Percentiles rank a stretch among this genome's conserved stretches.
These are phyloP conservation scores for Casaregolazyma suthepensis DNA, from an alignment of 1,139 yeast species.

Conservation along the genomic window DNA sequence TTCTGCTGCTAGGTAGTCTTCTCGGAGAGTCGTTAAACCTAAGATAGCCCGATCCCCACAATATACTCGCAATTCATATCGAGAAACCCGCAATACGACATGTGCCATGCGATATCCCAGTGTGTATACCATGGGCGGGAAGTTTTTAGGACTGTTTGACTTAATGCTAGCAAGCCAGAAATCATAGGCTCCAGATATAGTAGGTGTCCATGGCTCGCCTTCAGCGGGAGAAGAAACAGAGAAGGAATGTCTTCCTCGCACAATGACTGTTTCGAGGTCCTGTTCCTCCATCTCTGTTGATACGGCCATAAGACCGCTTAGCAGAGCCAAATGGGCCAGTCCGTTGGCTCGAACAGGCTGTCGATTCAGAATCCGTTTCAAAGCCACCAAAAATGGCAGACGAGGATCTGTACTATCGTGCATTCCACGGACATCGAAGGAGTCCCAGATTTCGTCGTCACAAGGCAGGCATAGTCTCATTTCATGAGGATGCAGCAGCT, in stretches of 20 bases:
- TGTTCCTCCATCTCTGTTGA: slow-evolving; percentile 15
- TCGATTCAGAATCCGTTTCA: slow-evolving; percentile 33
- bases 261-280: slow-evolving; percentile 13
- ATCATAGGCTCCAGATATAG: slow-evolving; percentile 2
- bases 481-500: slow-evolving; percentile 57
- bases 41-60: slow-evolving; percentile 78
- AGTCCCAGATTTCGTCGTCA: slow-evolving; percentile 68
- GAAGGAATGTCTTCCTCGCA: background rate
- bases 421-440: slow-evolving; percentile 13
- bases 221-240: background rate
- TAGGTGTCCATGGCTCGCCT: slow-evolving; percentile 6
- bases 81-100: slow-evolving; percentile 60
- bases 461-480: slow-evolving; percentile 69
- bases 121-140: slow-evolving; percentile 15
- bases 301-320: slow-evolving; percentile 15
- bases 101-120: slow-evolving; percentile 55
- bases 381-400: slow-evolving; percentile 44
- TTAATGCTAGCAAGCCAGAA: slow-evolving; percentile 5
- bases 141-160: background rate
- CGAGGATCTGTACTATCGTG: slow-evolving; percentile 2
- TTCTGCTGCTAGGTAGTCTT: slow-evolving; percentile 45
- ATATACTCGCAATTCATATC: slow-evolving; percentile 67
- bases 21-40: slow-evolving; percentile 63
- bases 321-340: slow-evolving; percentile 15
- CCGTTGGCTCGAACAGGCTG: slow-evolving; percentile 12